These are phyloP conservation scores for Sclerotinia sclerotiorum DNA, from an alignment of 2,329 filamentous ascomycete genomes.

Conservation along the genomic window DNA sequence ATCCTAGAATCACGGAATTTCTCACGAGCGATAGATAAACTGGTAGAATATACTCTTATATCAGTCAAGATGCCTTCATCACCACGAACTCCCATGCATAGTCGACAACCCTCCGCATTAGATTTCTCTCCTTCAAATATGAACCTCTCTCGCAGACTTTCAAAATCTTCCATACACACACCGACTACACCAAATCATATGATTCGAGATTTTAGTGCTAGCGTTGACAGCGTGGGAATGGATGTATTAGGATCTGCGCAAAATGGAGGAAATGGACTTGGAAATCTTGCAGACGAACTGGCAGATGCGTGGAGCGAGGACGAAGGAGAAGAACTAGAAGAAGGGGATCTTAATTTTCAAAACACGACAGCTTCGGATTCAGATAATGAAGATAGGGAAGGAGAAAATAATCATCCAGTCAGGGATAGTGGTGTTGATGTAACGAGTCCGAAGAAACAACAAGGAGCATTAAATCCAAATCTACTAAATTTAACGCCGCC, in stretches of 20 bases:
- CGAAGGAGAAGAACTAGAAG: constrained; percentile 56
- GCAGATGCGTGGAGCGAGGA: constrained; percentile 70
- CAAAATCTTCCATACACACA: constrained; percentile 38
- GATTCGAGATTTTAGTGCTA: constrained; percentile 13
- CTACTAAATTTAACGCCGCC: constrained; percentile 32
- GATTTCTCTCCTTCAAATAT: constrained; percentile 45
- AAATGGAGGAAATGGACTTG: constrained; percentile 57
- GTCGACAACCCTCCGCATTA: constrained; percentile 56
- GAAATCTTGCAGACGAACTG: constrained; percentile 78
- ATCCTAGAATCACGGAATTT: neutral
- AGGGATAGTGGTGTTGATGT: constrained; percentile 42
- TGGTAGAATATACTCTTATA: constrained; percentile 24
- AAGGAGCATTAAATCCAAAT: constrained; percentile 29
- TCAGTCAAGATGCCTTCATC: constrained; percentile 45
- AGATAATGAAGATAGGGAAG: constrained; percentile 25
- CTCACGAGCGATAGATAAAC: neutral
- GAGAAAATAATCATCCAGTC: constrained; percentile 39
- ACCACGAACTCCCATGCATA: constrained; percentile 59
- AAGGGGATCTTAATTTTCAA: constrained; percentile 46
- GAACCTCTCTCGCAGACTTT: constrained; percentile 32
- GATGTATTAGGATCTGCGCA: constrained; percentile 41
- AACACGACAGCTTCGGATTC: neutral
- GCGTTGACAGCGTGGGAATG: constrained; percentile 26
- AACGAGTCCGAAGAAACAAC: constrained; percentile 28
- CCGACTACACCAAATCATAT: constrained; percentile 34